Evolutionary conservation across 305 asterid genomes (phyloP).

Genomic region (Fraxinus albicans): DNA sequence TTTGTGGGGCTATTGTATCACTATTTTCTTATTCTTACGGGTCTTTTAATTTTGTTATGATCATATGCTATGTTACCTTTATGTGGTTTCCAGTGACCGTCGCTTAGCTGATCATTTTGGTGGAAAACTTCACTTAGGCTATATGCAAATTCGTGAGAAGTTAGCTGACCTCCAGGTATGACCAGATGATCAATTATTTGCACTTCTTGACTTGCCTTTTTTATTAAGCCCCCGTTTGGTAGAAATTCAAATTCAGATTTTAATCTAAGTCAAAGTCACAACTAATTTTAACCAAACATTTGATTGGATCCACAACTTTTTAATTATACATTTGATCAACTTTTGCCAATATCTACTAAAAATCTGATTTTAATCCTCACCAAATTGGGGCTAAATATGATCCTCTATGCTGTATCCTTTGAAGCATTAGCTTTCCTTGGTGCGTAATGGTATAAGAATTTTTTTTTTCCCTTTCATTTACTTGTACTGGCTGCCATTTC

Average conservation of each 20-base stretch:
- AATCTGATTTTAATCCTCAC: too few species aligned
- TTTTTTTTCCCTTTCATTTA: neutral
- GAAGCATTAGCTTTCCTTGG: neutral
- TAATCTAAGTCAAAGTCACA: too few species aligned
- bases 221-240: neutral
- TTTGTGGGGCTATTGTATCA: slow-evolving; percentile 25
- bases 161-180: slow-evolving; percentile 82
- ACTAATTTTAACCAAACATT: too few species aligned
- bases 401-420: slow-evolving; percentile 6
- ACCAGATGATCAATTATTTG: slow-evolving; percentile 7
- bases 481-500: slow-evolving; percentile 19
- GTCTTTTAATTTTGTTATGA: slow-evolving; percentile 25
- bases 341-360: too few species aligned
- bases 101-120: slow-evolving; percentile 96
- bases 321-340: too few species aligned
- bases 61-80: slow-evolving; percentile 16
- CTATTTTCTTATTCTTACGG: slow-evolving; percentile 3
- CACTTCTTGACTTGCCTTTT: neutral
- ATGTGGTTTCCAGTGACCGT: slow-evolving; percentile 70
- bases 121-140: slow-evolving; percentile 88
- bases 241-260: too few species aligned
- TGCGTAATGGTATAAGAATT: neutral
- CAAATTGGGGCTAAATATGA: neutral
- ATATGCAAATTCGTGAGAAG: slow-evolving; percentile 88
- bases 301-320: too few species aligned